Conservation (phyloP, 345 rosid species). For the Euphorbia tirucalli region DNA sequence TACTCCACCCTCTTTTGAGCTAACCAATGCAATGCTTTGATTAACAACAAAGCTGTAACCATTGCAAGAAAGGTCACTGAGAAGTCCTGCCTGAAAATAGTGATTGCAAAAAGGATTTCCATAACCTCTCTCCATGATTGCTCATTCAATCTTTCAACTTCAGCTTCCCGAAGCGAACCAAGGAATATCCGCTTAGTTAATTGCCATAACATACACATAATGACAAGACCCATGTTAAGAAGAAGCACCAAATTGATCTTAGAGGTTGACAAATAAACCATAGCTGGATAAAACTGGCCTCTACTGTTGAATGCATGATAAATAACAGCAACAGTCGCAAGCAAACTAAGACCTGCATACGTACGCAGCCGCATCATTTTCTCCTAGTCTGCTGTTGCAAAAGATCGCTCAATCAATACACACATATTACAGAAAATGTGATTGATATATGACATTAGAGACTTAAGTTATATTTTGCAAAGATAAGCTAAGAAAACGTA, state of each 20-base stretch:
- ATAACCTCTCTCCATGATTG: constrained; percentile 92
- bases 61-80: constrained; percentile 74
- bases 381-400: neutral
- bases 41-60: constrained; percentile 72
- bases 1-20: constrained; percentile 96
- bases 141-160: constrained; percentile 89
- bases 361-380: constrained; percentile 74
- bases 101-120: constrained; percentile 93
- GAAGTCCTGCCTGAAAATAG: constrained; percentile 89
- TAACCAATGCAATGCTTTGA: constrained; percentile 91
- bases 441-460: neutral
- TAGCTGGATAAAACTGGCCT: constrained; percentile 89
- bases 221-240: constrained; percentile 81
- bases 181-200: constrained; percentile 68
- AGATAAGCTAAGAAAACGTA: neutral
- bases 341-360: constrained; percentile 62
- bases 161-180: constrained; percentile 93
- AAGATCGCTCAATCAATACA: neutral
- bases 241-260: constrained; percentile 77
- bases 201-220: constrained; percentile 79
- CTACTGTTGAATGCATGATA: constrained; percentile 84
- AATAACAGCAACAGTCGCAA: constrained; percentile 53
- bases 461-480: neutral
- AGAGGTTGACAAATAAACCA: constrained; percentile 78
- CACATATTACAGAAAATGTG: neutral